These are phyloP conservation scores for Xanthoconium separans DNA, from an alignment of 1,284 basidiomycete species.

Conservation along the genomic window DNA sequence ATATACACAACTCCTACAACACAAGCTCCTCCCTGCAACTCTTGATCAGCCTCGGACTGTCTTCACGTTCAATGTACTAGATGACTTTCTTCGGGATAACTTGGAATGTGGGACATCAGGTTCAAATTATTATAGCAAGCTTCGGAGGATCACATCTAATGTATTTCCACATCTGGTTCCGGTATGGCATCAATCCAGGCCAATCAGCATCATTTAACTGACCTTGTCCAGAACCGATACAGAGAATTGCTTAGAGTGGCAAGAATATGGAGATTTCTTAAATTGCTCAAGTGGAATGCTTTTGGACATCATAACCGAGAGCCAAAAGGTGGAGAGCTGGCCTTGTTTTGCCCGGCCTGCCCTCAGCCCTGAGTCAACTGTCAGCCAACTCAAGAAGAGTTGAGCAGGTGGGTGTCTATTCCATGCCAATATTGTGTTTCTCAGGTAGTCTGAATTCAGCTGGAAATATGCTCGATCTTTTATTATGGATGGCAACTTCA, in stretches of 20 bases:
- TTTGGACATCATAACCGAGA: not conserved
- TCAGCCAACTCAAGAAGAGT: not conserved
- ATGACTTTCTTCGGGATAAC: constrained; percentile 28
- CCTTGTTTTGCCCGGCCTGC: constrained; percentile 15
- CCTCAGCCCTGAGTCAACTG: not conserved
- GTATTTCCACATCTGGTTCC: constrained; percentile 19
- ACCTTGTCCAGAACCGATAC: constrained; percentile 2
- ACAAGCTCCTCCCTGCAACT: not conserved
- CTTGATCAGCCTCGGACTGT: constrained; percentile 16
- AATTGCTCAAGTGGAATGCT: constrained; percentile 6
- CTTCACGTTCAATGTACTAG: constrained; percentile 30
- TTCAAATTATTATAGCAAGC: constrained; percentile 25
- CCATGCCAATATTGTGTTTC: not conserved
- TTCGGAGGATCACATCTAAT: constrained; percentile 23
- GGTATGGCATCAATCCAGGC: not conserved
- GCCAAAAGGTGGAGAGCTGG: constrained; percentile 3
- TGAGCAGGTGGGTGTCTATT: not conserved
- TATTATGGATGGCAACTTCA: constrained; percentile 18
- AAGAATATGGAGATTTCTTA: constrained; percentile 1
- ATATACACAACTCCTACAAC: too few relatives aligned
- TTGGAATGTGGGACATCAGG: constrained; percentile 28
- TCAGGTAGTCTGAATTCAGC: not conserved
- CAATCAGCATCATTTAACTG: not conserved
- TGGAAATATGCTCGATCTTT: not conserved
- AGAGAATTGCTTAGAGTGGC: constrained; percentile 9